Percentiles rank a stretch among this genome's conserved stretches.
phyloP scores from a whole-genome alignment of 2,329 filamentous ascomycete genomes.

The Monilinia vaccinii-corymbosi region DNA sequence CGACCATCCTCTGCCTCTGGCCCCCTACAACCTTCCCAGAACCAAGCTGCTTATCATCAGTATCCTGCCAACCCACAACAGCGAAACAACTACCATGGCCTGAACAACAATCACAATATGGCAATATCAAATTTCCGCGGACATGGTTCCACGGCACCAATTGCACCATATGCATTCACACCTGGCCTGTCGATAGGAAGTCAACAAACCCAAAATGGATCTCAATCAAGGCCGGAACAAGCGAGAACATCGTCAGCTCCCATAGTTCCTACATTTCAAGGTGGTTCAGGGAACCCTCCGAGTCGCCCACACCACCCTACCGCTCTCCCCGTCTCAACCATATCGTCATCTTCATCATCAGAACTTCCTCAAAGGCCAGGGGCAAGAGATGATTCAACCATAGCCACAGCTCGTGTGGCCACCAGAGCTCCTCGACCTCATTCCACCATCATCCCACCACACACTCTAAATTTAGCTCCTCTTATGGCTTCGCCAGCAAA shows the following conservation, averaged over 20 bases:
- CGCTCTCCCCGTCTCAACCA: slow-evolving; percentile 42
- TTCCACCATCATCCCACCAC: slow-evolving; percentile 33
- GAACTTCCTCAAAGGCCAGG: slow-evolving; percentile 34
- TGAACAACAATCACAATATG: slow-evolving; percentile 39
- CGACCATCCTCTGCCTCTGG: slow-evolving; percentile 56
- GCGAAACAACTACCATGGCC: slow-evolving; percentile 43
- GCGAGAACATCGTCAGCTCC: slow-evolving; percentile 46
- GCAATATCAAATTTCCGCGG: slow-evolving; percentile 43
- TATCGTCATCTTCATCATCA: slow-evolving; percentile 29
- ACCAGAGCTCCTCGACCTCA: slow-evolving; percentile 27
- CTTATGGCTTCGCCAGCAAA: slow-evolving; percentile 45
- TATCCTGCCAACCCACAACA: slow-evolving; percentile 40
- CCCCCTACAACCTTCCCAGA: slow-evolving; percentile 33
- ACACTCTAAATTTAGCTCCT: slow-evolving; percentile 42
- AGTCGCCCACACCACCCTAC: slow-evolving; percentile 37
- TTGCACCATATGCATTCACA: slow-evolving; percentile 74
- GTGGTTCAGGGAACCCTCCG: slow-evolving; percentile 26
- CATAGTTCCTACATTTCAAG: slow-evolving; percentile 32
- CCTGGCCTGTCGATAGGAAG: slow-evolving; percentile 49
- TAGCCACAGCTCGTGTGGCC: slow-evolving; percentile 31
- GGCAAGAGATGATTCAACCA: slow-evolving; percentile 44
- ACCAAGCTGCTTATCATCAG: slow-evolving; percentile 32
- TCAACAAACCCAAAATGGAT: slow-evolving; percentile 26
- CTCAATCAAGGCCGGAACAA: slow-evolving; percentile 44
- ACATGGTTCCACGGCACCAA: slow-evolving; percentile 41